Evolutionary conservation across 306 rosid genomes (phyloP).

Genomic region (Medicago arabica): DNA sequence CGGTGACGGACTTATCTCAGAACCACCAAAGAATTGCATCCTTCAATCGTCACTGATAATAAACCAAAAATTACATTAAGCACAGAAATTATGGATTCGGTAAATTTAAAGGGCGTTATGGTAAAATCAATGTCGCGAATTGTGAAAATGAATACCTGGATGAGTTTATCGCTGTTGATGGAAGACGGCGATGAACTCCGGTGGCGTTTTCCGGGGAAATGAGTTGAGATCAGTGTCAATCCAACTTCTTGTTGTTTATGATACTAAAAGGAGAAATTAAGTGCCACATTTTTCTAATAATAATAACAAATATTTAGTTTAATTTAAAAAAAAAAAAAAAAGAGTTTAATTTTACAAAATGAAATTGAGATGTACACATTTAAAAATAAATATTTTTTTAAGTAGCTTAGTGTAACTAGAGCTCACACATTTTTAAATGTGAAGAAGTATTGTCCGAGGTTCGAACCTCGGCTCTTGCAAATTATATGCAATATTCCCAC

Average conservation of each 20-base stretch:
- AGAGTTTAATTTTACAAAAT: too few species aligned
- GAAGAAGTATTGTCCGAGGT: too few species aligned
- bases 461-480: too few species aligned
- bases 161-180: background rate
- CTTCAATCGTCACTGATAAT: conserved; percentile 14
- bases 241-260: background rate
- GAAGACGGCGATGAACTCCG: background rate
- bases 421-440: too few species aligned
- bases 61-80: background rate
- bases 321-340: too few species aligned
- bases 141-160: background rate
- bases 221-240: background rate
- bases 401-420: too few species aligned
- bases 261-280: background rate
- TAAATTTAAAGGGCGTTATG: background rate
- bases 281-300: too few species aligned
- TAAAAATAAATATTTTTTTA: too few species aligned
- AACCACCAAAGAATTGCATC: conserved; percentile 96
- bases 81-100: background rate
- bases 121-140: background rate
- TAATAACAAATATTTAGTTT: too few species aligned
- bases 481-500: too few species aligned
- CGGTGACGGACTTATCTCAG: conserved; percentile 98
- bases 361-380: too few species aligned
- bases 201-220: background rate